Evolutionary conservation across 1,284 basidiomycete genomes (phyloP), one percentile per base, ranked within the genome.

Genomic region (Trichosporon asahii): DNA sequence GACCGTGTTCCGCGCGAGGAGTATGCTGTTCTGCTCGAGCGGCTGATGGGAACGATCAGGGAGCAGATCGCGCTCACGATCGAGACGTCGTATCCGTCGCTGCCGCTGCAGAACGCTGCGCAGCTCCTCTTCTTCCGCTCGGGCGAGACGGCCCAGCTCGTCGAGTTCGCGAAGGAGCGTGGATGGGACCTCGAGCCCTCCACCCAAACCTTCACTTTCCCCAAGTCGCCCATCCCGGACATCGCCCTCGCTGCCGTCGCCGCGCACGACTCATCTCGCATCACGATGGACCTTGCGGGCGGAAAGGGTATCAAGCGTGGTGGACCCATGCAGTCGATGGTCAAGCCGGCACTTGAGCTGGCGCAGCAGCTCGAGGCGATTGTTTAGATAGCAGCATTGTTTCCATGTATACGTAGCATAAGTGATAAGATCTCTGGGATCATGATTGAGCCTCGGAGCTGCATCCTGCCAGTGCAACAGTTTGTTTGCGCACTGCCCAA

Each of bases 1-100:
- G 91, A 93, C 74, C 90, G 94, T 76, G 93, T 83, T 1, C 81
- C 82, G 15, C 74, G 83, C 66, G 78, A 82, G 71, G 83, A 84
- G 65, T 82, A 82, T 70, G 77, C 78, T 9, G 83, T 82, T 33
- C 70, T 85, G 33, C 75, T 83, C 0, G 83, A 83, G 68, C 73
- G 78, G 21, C 76, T 85, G 35, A 81, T 84, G 75, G 77, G 80
- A 12, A 83, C 80, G 33, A 80, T 84, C 72, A 75, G 82, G 63
- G 77, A 79, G 55, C 82, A 85, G 76, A 85, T 85, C 63, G 83
- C 83, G 3, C 77, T 82, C 46, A 84, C 83, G 5, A 80, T 84
- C 70, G 80, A 83, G 73, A 79, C 82, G 15, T 83, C 82, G 11
- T 85, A 85, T 68, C 76, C 78, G 1, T 82, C 82, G 15, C 72